Base-by-base conservation (phyloP, 2,329 filamentous ascomycete genomes). In the Fulvia fulva region DNA sequence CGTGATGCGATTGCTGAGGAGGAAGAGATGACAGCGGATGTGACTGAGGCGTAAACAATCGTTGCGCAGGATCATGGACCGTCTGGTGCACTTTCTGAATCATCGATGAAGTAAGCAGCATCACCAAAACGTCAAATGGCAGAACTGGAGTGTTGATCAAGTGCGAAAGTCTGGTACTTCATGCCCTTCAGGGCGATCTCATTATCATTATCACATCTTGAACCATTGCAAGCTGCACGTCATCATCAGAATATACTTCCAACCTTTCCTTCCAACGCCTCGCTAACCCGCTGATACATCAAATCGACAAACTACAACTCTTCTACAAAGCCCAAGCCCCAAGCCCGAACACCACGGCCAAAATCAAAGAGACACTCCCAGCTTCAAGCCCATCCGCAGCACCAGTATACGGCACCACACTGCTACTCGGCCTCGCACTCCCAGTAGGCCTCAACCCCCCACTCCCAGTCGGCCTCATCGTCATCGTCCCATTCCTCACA, bases 251-350 rank as follows among this genome's bases (percentile, higher is more conserved):
- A n/a, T n/a, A n/a, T n/a, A n/a, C n/a, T n/a, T n/a, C n/a, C n/a
- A n/a, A n/a, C n/a, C n/a, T n/a, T n/a, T n/a, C n/a, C n/a, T n/a
- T n/a, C n/a, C n/a, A 32, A 41, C 14, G 5, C 37, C 37, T 41
- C 16, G 37, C 37, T 19, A n/a, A n/a, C 37, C 37, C 37, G 37
- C 37, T 41, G 8, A 41, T n/a, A 41, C n/a, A 5, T n/a, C 37
- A 41, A 2, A 41, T 32, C 37, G 19, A 5, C 5, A 8, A 14
- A 41, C 14, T 1, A 32, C 2, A n/a, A 19, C 8, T n/a, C 16
- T 5, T n/a, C 14, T 50, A 55, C 44, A 55, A 50, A n/a, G 32
- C 53, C 25, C 43, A 55, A 41, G 53, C 53, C n/a, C 32, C 25
- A 12, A 47, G 44, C 3, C 26, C 45, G 43, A 43, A 43, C 19